These are phyloP conservation scores for Ceratocystis eucalypticola DNA, from an alignment of 2,329 filamentous ascomycete species.

Conservation along the genomic window DNA sequence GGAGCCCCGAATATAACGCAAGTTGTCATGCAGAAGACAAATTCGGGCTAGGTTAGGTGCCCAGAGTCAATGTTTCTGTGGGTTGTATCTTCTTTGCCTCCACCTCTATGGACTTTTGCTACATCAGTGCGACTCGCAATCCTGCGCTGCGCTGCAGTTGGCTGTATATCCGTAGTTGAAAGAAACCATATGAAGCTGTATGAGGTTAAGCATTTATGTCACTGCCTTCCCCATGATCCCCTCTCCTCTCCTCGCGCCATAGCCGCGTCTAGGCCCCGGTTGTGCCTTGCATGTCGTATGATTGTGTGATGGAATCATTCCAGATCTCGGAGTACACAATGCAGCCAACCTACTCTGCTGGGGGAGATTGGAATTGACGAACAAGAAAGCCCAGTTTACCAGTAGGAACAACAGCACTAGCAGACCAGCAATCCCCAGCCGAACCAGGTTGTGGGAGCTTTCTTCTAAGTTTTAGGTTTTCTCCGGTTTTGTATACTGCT, in stretches of 20 bases:
- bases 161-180: no score
- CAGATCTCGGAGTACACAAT: not conserved
- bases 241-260: not conserved
- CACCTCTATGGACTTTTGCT: no score
- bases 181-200: no score
- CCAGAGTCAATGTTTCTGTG: no score
- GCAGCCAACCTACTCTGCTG: not conserved
- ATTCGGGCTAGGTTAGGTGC: no score
- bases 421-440: no score
- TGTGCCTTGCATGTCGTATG: not conserved
- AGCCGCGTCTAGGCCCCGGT: not conserved
- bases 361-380: not conserved
- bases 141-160: not conserved
- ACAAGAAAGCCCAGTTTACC: no score
- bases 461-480: not conserved
- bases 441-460: no score
- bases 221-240: not conserved
- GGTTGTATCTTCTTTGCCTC: no score
- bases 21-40: no score
- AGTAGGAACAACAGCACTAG: no score
- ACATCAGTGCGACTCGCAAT: not conserved
- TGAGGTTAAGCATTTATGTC: no score
- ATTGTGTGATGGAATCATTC: not conserved
- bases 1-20: not conserved
- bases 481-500: not conserved